Percentiles rank a stretch among this genome's conserved stretches.
These are phyloP conservation scores for Cyclotella sp. DNA, from an alignment of 108 stramenopile genomes.

Conservation along the genomic window DNA sequence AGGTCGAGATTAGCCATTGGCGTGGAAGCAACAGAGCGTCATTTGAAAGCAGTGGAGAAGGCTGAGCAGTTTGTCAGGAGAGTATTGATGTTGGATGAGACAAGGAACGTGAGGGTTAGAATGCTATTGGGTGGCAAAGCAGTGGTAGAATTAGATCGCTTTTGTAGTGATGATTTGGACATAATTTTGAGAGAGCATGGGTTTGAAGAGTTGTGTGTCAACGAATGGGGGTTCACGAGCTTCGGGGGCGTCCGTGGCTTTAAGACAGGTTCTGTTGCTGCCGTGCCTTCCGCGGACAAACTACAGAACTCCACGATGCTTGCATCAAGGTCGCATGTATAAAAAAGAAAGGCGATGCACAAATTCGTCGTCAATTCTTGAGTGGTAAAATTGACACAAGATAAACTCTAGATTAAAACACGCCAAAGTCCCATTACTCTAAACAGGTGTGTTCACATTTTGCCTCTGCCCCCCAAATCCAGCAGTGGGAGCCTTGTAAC, in stretches of 20 bases:
- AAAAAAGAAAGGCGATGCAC: neutral
- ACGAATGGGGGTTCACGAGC: constrained; percentile 45
- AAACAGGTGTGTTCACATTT: neutral
- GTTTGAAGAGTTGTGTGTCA: constrained; percentile 33
- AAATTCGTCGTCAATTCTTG: neutral
- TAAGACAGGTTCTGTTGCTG: constrained; percentile 51
- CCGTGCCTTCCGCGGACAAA: constrained; percentile 18
- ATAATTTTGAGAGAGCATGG: constrained; percentile 28
- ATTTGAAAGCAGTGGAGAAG: constrained; percentile 71
- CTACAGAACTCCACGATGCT: neutral
- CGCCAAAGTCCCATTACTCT: neutral
- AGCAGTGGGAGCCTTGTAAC: constrained; percentile 71
- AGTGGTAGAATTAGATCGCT: constrained; percentile 75
- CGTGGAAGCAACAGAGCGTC: constrained; percentile 76
- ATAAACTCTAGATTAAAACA: no score
- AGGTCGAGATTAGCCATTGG: constrained; percentile 91
- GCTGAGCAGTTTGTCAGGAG: constrained; percentile 74
- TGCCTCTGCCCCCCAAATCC: constrained; percentile 53
- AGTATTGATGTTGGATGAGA: constrained; percentile 51
- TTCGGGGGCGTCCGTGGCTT: constrained; percentile 45
- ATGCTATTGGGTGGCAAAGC: constrained; percentile 68
- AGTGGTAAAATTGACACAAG: no score
- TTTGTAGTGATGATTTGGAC: constrained; percentile 4
- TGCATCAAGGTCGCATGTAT: neutral
- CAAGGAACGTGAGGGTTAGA: constrained; percentile 70